These are phyloP conservation scores for Tricholoma flavovirens DNA, from an alignment of 768 basidiomycete genomes.

Conservation along the genomic window DNA sequence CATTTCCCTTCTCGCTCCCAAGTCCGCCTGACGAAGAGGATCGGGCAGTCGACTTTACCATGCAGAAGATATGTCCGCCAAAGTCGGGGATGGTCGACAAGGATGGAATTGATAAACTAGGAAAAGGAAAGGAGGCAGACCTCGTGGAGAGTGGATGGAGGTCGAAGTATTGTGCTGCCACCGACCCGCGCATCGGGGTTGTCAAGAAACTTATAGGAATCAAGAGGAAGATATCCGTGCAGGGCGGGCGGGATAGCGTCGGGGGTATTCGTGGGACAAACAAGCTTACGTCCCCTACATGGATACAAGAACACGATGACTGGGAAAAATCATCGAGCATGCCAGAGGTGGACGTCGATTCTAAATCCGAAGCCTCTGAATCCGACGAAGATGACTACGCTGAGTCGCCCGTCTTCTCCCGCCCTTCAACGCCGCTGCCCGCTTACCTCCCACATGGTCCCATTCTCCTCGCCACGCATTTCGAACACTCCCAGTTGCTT, in stretches of 20 bases:
- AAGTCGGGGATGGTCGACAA: not conserved
- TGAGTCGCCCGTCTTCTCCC: slow-evolving; percentile 35
- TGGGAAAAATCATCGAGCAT: slow-evolving; percentile 31
- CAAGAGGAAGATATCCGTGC: slow-evolving; percentile 53
- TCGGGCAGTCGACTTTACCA: slow-evolving; percentile 16
- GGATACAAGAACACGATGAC: slow-evolving; percentile 43
- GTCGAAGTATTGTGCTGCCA: slow-evolving; percentile 49
- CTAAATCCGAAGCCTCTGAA: slow-evolving; percentile 26
- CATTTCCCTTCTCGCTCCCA: slow-evolving; percentile 59
- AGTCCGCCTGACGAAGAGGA: slow-evolving; percentile 54
- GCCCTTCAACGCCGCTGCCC: slow-evolving; percentile 67
- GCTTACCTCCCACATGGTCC: slow-evolving; percentile 69
- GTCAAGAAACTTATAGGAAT: slow-evolving; percentile 63
- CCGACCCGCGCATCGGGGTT: slow-evolving; percentile 69
- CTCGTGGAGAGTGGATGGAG: slow-evolving; percentile 34
- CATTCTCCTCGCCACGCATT: slow-evolving; percentile 59
- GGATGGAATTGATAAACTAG: not conserved
- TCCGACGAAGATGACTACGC: slow-evolving; percentile 30
- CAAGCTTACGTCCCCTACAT: slow-evolving; percentile 29
- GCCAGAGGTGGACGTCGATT: slow-evolving; percentile 22
- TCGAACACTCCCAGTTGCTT: slow-evolving; percentile 60
- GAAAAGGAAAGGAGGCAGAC: slow-evolving; percentile 1
- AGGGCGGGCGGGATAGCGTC: slow-evolving; percentile 24
- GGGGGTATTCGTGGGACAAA: slow-evolving; percentile 13
- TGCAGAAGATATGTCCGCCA: not conserved